Evolutionary conservation across 108 stramenopile genomes (phyloP).

Genomic region (Skeletonema grethae): DNA sequence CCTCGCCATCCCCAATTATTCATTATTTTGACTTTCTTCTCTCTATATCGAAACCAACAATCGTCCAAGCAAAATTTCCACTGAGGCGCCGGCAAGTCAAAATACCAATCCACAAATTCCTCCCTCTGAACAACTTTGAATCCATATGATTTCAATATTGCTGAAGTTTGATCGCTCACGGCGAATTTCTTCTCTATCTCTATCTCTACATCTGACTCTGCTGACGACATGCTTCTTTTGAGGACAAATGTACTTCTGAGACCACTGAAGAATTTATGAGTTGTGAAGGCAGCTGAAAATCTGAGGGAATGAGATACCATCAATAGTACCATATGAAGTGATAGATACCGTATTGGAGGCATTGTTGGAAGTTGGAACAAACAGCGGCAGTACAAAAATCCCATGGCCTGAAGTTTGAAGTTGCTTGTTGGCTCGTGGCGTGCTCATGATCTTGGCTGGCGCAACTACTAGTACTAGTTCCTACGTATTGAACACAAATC

Average conservation of each 20-base stretch:
- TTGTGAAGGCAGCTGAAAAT: conserved; percentile 3
- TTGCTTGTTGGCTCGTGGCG: too few species aligned
- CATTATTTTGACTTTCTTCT: conserved; percentile 29
- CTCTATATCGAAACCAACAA: conserved; percentile 47
- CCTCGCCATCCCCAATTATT: conserved; percentile 43
- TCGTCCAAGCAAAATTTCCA: conserved; percentile 42
- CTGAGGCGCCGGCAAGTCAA: conserved; percentile 36
- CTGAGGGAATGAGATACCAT: not conserved
- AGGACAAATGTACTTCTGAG: not conserved
- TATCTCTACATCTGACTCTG: conserved; percentile 8
- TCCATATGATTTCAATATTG: conserved; percentile 22
- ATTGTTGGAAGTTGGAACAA: not conserved
- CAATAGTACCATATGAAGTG: not conserved
- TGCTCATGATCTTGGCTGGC: too few species aligned
- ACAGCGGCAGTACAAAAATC: not conserved
- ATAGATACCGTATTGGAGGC: not conserved
- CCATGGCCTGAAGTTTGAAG: too few species aligned
- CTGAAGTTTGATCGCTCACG: conserved; percentile 13
- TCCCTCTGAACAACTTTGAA: conserved; percentile 26
- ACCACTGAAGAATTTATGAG: not conserved
- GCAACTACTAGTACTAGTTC: too few species aligned
- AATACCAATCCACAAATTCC: conserved; percentile 50
- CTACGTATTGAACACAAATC: too few species aligned
- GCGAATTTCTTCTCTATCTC: conserved; percentile 52
- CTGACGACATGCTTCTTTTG: not conserved